These are phyloP conservation scores for Anastatica hierochuntica DNA, from an alignment of 345 rosid genomes.

Conservation along the genomic window DNA sequence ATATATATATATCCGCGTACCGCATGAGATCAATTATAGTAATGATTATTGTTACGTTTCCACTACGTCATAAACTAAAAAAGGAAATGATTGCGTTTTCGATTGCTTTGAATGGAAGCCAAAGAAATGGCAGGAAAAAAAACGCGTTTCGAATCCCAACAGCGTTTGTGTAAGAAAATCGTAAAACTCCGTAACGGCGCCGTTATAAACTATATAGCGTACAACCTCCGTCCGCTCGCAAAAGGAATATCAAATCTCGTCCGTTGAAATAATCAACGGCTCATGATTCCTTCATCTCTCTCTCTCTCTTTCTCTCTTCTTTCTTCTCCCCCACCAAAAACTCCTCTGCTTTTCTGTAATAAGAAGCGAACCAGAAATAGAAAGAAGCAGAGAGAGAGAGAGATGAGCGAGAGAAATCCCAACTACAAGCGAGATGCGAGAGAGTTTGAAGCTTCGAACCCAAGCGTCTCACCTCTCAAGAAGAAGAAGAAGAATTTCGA, in stretches of 20 bases:
- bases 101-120: slow-evolving; percentile 13
- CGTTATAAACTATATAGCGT: slow-evolving; percentile 16
- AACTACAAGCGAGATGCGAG: slow-evolving; percentile 26
- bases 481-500: slow-evolving; percentile 2
- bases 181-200: slow-evolving; percentile 20
- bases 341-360: slow-evolving; percentile 14
- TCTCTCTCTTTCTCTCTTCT: background rate
- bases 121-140: slow-evolving; percentile 1
- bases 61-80: slow-evolving; percentile 2
- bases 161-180: slow-evolving; percentile 12
- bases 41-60: slow-evolving; percentile 10
- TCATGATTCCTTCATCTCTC: slow-evolving; percentile 1
- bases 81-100: background rate
- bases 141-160: slow-evolving; percentile 17
- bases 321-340: slow-evolving; percentile 3
- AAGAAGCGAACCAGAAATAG: slow-evolving; percentile 22
- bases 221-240: slow-evolving; percentile 11
- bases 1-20: too few species aligned
- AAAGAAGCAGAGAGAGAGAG: slow-evolving; percentile 16
- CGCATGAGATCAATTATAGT: background rate
- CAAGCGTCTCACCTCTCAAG: slow-evolving; percentile 27
- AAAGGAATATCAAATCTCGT: slow-evolving; percentile 23
- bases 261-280: slow-evolving; percentile 37
- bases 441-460: slow-evolving; percentile 21
- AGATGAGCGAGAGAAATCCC: slow-evolving; percentile 29